A percentile compares a stretch with the other conserved stretches of the same genome.
Evolutionary conservation across 2,329 filamentous ascomycete genomes (phyloP).

Genomic region (Monosporascus sp.): DNA sequence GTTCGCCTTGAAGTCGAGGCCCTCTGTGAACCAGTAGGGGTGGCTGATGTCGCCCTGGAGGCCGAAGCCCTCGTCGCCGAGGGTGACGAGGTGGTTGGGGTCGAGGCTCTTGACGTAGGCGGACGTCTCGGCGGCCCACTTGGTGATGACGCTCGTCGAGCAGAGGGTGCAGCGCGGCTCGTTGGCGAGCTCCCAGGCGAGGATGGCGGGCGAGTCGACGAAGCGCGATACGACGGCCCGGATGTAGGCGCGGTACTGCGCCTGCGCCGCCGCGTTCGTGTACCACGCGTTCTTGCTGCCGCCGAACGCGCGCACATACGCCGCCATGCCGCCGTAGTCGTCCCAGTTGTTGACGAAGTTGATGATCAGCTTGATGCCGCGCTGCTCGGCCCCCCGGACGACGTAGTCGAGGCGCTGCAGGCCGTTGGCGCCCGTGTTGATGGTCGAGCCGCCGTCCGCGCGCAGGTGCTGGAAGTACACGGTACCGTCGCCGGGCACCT

Average conservation of each 20-base stretch:
- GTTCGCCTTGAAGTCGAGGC: constrained; percentile 39
- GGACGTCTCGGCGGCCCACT: constrained; percentile 54
- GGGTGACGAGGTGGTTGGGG: constrained; percentile 55
- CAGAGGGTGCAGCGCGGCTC: constrained; percentile 57
- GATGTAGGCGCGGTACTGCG: constrained; percentile 50
- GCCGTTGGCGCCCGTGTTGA: constrained; percentile 59
- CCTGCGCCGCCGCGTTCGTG: constrained; percentile 45
- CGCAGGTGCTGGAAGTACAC: constrained; percentile 52
- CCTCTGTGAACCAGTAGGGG: constrained; percentile 46
- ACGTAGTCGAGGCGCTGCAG: constrained; percentile 62
- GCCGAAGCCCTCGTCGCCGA: constrained; percentile 53
- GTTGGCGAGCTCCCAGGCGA: constrained; percentile 51
- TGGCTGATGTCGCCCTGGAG: constrained; percentile 45
- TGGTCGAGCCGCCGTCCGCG: constrained; percentile 42
- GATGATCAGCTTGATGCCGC: constrained; percentile 59
- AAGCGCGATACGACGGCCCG: constrained; percentile 44
- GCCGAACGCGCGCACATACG: constrained; percentile 55
- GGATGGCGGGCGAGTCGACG: constrained; percentile 40
- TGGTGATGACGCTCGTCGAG: constrained; percentile 45
- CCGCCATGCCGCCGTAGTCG: constrained; percentile 62
- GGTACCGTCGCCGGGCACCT: constrained; percentile 27
- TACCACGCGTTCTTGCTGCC: constrained; percentile 52
- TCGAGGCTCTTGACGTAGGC: constrained; percentile 62
- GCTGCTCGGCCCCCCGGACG: constrained; percentile 52
- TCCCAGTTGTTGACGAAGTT: constrained; percentile 66